phyloP scores from a whole-genome alignment of 441 rosid genomes.

The Bruguiera hainesii region DNA sequence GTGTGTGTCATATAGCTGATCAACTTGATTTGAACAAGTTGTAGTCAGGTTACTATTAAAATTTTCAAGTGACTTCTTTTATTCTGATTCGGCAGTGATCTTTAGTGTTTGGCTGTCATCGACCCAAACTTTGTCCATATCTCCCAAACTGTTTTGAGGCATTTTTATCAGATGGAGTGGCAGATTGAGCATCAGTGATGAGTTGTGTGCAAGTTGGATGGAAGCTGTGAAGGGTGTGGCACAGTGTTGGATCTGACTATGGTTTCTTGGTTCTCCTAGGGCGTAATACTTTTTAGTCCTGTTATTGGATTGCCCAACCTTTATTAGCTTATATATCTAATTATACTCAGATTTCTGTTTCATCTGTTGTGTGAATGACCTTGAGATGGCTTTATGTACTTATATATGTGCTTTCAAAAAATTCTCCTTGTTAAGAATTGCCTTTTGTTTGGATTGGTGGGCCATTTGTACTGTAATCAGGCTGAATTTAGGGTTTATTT shows the following conservation, averaged over 20 bases:
- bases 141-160: no score
- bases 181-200: no score
- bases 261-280: background rate
- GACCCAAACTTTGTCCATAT: no score
- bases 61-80: slow-evolving; percentile 22
- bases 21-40: slow-evolving; percentile 35
- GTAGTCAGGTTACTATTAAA: slow-evolving; percentile 31
- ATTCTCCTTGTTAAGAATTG: no score
- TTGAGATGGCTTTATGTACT: no score
- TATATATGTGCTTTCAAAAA: no score
- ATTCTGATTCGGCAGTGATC: background rate
- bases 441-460: no score
- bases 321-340: background rate
- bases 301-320: background rate
- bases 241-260: background rate
- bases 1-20: slow-evolving; percentile 26
- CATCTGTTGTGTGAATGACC: no score
- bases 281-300: background rate
- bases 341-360: background rate
- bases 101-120: background rate
- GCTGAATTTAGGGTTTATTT: background rate
- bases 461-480: background rate
- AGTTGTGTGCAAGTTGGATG: no score
- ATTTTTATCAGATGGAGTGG: no score
- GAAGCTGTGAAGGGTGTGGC: background rate